Conservation (phyloP, 1,139 yeast species). For the Scheffersomyces quercinus region DNA sequence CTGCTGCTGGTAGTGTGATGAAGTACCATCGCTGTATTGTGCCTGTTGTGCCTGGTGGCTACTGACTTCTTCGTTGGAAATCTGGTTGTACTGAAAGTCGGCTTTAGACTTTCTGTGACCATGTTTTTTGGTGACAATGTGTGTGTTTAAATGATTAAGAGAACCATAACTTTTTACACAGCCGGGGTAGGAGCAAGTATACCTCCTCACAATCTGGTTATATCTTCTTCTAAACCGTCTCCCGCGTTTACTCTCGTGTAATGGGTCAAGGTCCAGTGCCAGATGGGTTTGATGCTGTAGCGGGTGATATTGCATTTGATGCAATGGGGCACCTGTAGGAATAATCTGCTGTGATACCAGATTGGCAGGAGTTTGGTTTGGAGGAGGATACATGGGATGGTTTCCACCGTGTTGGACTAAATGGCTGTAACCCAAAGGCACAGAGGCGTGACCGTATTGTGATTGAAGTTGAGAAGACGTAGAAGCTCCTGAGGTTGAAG, state of each 20-base stretch:
- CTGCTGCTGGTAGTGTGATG: not conserved
- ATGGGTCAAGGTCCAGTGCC: constrained; percentile 12
- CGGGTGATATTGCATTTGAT: constrained; percentile 6
- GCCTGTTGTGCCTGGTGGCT: not conserved
- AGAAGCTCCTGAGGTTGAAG: not conserved
- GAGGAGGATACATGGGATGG: not conserved
- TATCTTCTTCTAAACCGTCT: constrained; percentile 65
- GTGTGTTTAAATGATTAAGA: constrained; percentile 75
- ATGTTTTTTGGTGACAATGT: constrained; percentile 69
- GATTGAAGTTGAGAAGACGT: not conserved
- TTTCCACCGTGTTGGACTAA: not conserved
- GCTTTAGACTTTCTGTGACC: constrained; percentile 70
- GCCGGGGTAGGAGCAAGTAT: constrained; percentile 58
- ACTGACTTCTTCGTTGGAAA: constrained; percentile 4
- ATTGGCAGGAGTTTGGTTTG: not conserved
- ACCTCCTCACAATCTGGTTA: constrained; percentile 68
- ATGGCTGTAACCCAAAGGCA: not conserved
- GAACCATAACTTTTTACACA: constrained; percentile 78
- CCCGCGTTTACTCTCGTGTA: constrained; percentile 16
- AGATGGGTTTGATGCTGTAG: constrained; percentile 8
- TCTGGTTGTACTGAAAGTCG: constrained; percentile 49
- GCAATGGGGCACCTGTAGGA: constrained; percentile 2
- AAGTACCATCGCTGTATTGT: not conserved
- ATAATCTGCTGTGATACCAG: constrained; percentile 1
- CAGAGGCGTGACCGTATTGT: not conserved